Evolutionary conservation across 306 rosid species (phyloP).

Genomic region (Purshia tridentata): DNA sequence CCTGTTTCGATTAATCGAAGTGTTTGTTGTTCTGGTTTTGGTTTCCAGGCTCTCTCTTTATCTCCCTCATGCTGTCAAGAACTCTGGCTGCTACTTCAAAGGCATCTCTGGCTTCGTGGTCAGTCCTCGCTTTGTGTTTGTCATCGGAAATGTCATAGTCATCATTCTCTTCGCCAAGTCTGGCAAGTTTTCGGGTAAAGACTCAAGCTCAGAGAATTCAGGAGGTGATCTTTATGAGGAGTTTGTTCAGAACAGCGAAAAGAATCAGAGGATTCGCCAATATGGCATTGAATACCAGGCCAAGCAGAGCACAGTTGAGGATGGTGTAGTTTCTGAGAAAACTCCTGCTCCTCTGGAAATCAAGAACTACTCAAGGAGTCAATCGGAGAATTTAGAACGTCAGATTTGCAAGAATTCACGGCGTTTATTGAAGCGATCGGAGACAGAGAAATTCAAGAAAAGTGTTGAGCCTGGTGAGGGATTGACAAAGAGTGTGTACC

Average conservation of each 20-base stretch:
- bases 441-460: slow-evolving; percentile 48
- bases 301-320: background rate
- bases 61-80: slow-evolving; percentile 56
- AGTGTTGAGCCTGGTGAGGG: slow-evolving; percentile 11
- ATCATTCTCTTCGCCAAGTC: slow-evolving; percentile 68
- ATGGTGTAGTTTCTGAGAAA: background rate
- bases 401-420: slow-evolving; percentile 29
- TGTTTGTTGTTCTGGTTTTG: slow-evolving; percentile 50
- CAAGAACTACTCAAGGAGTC: slow-evolving; percentile 49
- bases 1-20: slow-evolving; percentile 55
- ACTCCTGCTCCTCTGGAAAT: background rate
- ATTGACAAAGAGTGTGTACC: slow-evolving; percentile 16
- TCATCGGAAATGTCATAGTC: slow-evolving; percentile 69
- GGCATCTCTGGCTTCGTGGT: slow-evolving; percentile 43
- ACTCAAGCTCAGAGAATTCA: slow-evolving; percentile 19
- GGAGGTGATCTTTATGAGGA: slow-evolving; percentile 52
- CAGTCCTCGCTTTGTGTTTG: slow-evolving; percentile 65
- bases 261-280: slow-evolving; percentile 21
- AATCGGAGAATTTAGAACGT: slow-evolving; percentile 34
- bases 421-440: slow-evolving; percentile 38
- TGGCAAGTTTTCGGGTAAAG: slow-evolving; percentile 45
- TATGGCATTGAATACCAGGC: slow-evolving; percentile 6
- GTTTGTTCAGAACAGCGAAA: slow-evolving; percentile 38
- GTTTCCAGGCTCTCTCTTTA: slow-evolving; percentile 54
- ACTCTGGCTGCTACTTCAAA: slow-evolving; percentile 52